phyloP scores from a whole-genome alignment of 805 yeast genomes.

The Wickerhamomyces chaumierensis region DNA sequence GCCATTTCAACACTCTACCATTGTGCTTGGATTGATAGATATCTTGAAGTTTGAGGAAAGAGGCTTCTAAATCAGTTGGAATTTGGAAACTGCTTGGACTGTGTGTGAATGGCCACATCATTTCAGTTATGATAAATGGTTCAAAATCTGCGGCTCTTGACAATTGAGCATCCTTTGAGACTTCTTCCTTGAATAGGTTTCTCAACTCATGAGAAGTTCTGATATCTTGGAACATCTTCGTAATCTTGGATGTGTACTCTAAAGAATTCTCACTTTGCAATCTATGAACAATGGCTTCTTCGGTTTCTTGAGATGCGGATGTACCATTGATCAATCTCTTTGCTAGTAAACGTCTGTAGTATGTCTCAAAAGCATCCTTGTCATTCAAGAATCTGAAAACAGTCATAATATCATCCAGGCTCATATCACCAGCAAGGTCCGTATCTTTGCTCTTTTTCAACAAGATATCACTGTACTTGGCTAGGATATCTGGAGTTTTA shows the following conservation, averaged over 20 bases:
- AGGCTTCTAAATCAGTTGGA: constrained; percentile 54
- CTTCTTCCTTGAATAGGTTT: constrained; percentile 37
- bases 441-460: constrained; percentile 63
- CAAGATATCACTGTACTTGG: constrained; percentile 77
- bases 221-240: constrained; percentile 94
- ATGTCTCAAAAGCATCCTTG: constrained; percentile 89
- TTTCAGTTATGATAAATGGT: constrained; percentile 74
- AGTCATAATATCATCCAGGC: constrained; percentile 75
- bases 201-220: constrained; percentile 72
- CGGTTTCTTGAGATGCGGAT: constrained; percentile 71
- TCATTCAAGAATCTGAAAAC: constrained; percentile 83
- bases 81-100: constrained; percentile 34
- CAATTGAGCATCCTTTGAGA: constrained; percentile 23
- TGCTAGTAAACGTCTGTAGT: constrained; percentile 82
- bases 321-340: constrained; percentile 82
- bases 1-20: constrained; percentile 89
- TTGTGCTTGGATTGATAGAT: constrained; percentile 66
- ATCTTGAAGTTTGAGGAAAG: constrained; percentile 56
- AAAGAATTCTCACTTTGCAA: constrained; percentile 82
- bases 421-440: constrained; percentile 60
- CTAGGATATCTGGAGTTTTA: constrained; percentile 86
- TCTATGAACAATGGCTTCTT: constrained; percentile 73
- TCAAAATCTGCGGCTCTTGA: constrained; percentile 41
- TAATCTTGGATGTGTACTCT: constrained; percentile 88
- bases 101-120: constrained; percentile 69